Base-by-base conservation (phyloP, 208 protist species). In the Tetramitus jugosus region DNA sequence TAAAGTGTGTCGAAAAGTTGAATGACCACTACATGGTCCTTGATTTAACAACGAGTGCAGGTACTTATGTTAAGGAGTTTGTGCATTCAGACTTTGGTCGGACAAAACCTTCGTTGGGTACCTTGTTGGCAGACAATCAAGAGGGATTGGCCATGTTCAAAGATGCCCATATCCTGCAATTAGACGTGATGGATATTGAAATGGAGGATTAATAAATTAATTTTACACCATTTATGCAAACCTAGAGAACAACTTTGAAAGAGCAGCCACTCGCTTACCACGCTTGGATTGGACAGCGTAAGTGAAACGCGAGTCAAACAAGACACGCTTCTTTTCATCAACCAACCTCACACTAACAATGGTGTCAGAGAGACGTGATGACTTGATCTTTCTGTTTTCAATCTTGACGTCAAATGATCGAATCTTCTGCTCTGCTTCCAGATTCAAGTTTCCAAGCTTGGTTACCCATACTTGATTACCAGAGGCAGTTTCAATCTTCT, bases 11-110 rank as follows among this genome's bases (percentile, higher is more conserved):
- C 2, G 86, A 80, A 31, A 83, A 82, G 2, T 45, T 97, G 52
- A 94, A 94, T 76, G 39, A 81, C 0, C 91, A 96, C 84, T 96
- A 88, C 88, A 87, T 93, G 45, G 20, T 95, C 60, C 79, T 94
- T 33, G 92, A 96, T 61, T 76, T 97, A 20, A 89, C 89, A 79
- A 95, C 93, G 1, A 87, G 93, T 81, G 94, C 94, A 1, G 96
- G 96, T 17, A 97, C 94, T 3, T 98, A 98, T 83, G 91, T 98
- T 72, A 98, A 98, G 84, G 95, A 98, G 87, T 98, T 98, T 88
- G 93, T 97, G 31, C 92, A 98, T 79, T 93, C 94, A 29, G 96
- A 98, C 79, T 87, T 95, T 79, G 95, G 94, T 23, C 86, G 95
- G 53, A 98, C 95, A 7, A 78, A 65, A 13, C 94, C 95, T 31